phyloP scores from a whole-genome alignment of 2,329 filamentous ascomycete species.

The Paecilomyces sp. region DNA sequence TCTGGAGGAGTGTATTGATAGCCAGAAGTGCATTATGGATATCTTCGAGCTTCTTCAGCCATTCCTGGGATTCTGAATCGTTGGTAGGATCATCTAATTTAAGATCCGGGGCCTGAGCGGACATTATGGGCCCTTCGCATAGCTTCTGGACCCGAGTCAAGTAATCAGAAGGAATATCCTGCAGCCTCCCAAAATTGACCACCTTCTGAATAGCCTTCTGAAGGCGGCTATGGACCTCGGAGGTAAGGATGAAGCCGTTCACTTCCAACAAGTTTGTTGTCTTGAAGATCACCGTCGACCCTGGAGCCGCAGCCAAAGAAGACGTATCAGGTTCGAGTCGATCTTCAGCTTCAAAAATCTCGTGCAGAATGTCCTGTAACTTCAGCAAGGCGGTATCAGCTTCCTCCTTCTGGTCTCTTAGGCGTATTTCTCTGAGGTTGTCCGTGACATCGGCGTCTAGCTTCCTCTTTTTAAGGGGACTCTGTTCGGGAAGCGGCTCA shows the following conservation, averaged over 20 bases:
- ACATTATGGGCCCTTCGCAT: slow-evolving; percentile 66
- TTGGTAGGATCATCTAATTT: slow-evolving; percentile 62
- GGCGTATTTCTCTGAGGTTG: slow-evolving; percentile 52
- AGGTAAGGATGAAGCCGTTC: slow-evolving; percentile 51
- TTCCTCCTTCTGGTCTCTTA: slow-evolving; percentile 71
- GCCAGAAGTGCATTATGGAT: slow-evolving; percentile 70
- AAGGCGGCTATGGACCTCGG: slow-evolving; percentile 60
- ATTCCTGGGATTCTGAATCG: slow-evolving; percentile 61
- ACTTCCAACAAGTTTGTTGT: slow-evolving; percentile 25
- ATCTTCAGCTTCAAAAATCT: slow-evolving; percentile 72
- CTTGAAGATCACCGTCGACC: slow-evolving; percentile 48
- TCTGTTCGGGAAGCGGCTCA: slow-evolving; percentile 27
- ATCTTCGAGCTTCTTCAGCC: slow-evolving; percentile 60
- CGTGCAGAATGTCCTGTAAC: slow-evolving; percentile 61
- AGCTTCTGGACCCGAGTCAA: slow-evolving; percentile 69
- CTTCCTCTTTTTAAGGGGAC: slow-evolving; percentile 38
- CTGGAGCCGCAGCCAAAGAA: slow-evolving; percentile 27
- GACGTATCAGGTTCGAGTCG: slow-evolving; percentile 52
- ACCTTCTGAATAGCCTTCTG: slow-evolving; percentile 69
- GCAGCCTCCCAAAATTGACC: slow-evolving; percentile 60
- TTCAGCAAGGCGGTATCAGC: slow-evolving; percentile 66
- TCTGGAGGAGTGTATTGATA: slow-evolving; percentile 69
- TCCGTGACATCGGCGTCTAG: slow-evolving; percentile 49
- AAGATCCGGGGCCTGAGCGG: slow-evolving; percentile 60
- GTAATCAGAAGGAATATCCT: slow-evolving; percentile 65